Evolutionary conservation across 768 basidiomycete species (phyloP).

Genomic region (Ramaria sp.): DNA sequence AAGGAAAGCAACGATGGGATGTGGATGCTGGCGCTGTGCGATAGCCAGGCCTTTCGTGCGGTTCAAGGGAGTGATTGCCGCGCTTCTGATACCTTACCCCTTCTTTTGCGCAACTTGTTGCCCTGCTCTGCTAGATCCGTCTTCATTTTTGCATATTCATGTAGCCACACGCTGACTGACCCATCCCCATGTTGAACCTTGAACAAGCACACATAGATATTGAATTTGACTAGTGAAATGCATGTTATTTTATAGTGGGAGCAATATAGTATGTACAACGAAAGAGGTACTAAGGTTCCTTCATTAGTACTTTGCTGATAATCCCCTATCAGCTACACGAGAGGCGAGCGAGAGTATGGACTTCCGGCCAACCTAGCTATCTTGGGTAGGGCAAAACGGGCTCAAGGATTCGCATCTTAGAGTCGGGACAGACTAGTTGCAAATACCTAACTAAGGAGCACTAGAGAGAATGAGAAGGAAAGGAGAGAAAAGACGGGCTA

Average conservation of each 20-base stretch:
- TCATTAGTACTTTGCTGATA: too few relatives aligned
- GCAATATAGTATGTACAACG: not conserved
- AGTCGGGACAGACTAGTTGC: too few relatives aligned
- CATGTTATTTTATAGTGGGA: not conserved
- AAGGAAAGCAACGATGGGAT: constrained; percentile 9
- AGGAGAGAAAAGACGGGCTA: too few relatives aligned
- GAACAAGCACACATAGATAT: not conserved
- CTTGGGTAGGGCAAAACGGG: too few relatives aligned
- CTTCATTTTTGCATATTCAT: constrained; percentile 3
- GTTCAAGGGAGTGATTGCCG: not conserved
- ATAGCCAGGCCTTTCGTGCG: not conserved
- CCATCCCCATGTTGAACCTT: constrained; percentile 1
- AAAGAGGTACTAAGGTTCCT: too few relatives aligned
- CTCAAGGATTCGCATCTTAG: too few relatives aligned
- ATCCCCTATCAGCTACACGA: too few relatives aligned
- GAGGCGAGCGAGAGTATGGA: too few relatives aligned
- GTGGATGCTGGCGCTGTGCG: constrained; percentile 1
- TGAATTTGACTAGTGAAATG: not conserved
- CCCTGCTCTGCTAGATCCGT: not conserved
- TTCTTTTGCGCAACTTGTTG: not conserved
- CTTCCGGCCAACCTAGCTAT: too few relatives aligned
- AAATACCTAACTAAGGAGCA: too few relatives aligned
- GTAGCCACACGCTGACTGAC: constrained; percentile 10
- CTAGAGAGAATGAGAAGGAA: too few relatives aligned
- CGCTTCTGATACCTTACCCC: not conserved